Evolutionary conservation across 176 grass and related monocot species (phyloP).

Genomic region (Phoenix roebelenii): DNA sequence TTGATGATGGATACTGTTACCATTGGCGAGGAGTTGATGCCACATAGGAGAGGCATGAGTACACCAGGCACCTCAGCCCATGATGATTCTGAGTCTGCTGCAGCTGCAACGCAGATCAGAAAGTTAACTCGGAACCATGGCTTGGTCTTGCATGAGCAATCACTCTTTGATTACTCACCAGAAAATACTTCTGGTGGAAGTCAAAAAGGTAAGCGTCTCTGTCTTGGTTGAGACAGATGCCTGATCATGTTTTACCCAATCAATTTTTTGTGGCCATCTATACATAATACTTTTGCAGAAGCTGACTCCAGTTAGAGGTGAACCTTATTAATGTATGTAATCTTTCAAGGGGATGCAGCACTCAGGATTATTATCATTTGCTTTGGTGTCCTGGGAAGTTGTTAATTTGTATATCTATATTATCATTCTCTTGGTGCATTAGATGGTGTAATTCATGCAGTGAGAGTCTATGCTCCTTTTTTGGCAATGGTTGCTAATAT

Average conservation of each 20-base stretch:
- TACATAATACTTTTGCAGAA: too few species aligned
- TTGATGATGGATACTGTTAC: constrained; percentile 47
- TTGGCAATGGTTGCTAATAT: too few species aligned
- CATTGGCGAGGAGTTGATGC: constrained; percentile 56
- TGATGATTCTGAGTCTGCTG: neutral
- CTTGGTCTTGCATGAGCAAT: constrained; percentile 48
- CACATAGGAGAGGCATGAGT: constrained; percentile 30
- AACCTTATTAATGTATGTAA: too few species aligned
- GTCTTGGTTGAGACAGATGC: neutral
- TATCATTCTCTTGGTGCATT: too few species aligned
- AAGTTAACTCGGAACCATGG: constrained; percentile 65
- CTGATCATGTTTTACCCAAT: neutral
- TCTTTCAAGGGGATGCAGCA: too few species aligned
- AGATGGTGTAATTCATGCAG: too few species aligned
- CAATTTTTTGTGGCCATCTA: too few species aligned
- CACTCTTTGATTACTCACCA: constrained; percentile 42
- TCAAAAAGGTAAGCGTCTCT: constrained; percentile 43
- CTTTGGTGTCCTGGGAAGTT: too few species aligned
- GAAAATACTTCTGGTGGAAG: constrained; percentile 22
- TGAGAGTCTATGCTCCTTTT: too few species aligned
- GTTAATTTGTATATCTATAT: too few species aligned
- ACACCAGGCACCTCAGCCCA: neutral
- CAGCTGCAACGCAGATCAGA: constrained; percentile 52
- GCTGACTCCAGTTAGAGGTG: too few species aligned
- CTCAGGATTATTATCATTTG: too few species aligned